Evolutionary conservation across 129 eudicot genomes (phyloP).

Genomic region (Flaveria bidentis): DNA sequence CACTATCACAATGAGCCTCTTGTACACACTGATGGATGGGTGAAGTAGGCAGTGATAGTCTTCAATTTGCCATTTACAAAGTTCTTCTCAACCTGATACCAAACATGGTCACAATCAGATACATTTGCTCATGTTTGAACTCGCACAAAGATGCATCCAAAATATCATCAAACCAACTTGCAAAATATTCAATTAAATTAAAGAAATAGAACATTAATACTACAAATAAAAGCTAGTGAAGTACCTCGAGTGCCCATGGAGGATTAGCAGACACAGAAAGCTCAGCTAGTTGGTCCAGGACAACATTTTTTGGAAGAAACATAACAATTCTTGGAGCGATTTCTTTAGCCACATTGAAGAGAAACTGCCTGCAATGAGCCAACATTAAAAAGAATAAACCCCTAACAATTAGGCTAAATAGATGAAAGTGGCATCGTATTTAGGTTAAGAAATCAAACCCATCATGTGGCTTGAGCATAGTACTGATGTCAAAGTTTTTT

Average conservation of each 20-base stretch:
- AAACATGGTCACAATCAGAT: constrained; percentile 9
- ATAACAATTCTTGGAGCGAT: constrained; percentile 74
- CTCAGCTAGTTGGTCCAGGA: constrained; percentile 76
- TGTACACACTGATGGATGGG: constrained; percentile 30
- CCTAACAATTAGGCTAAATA: constrained; percentile 7
- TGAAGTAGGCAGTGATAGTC: constrained; percentile 86
- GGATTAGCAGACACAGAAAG: constrained; percentile 64
- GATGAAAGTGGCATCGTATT: not conserved
- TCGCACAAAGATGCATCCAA: not conserved
- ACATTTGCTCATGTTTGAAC: not conserved
- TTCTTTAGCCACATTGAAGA: constrained; percentile 61
- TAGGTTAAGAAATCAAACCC: constrained; percentile 47
- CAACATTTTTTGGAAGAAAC: constrained; percentile 96
- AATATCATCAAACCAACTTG: not conserved
- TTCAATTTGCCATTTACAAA: constrained; percentile 76
- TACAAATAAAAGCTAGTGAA: not conserved
- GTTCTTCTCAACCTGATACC: constrained; percentile 80
- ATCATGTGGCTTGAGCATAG: constrained; percentile 85
- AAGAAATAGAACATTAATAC: not conserved
- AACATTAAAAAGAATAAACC: not conserved
- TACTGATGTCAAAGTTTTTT: constrained; percentile 59
- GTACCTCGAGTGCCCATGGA: constrained; percentile 90
- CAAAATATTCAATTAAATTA: not conserved
- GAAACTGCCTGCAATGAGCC: constrained; percentile 47
- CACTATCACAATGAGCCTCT: constrained; percentile 19